Conservation (phyloP, 768 basidiomycete species). For the Macrolepiota dolichaula region DNA sequence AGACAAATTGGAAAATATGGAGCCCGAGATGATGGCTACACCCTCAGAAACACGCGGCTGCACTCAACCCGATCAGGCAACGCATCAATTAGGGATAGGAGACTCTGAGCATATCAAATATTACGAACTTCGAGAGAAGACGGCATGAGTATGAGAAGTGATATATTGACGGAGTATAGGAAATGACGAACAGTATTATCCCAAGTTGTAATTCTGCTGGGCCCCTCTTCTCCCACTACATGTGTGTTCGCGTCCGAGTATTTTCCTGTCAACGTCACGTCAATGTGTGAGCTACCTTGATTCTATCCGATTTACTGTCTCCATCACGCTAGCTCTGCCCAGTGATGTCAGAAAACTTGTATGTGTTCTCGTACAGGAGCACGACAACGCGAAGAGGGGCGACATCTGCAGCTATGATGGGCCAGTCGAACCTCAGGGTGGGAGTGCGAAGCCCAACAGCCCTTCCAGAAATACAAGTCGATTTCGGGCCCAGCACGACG, state of each 20-base stretch:
- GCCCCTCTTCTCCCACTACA: background rate
- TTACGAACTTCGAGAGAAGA: constrained; percentile 1
- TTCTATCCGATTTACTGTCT: background rate
- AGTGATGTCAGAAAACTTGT: background rate
- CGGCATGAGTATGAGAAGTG: constrained; percentile 7
- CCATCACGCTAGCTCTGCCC: background rate
- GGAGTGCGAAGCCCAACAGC: background rate
- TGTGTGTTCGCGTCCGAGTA: background rate
- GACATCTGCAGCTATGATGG: background rate
- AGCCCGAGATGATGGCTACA: background rate
- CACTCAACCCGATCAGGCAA: constrained; percentile 1
- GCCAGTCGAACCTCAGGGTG: background rate
- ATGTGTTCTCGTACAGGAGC: background rate
- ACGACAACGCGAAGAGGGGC: background rate
- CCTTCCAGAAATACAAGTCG: background rate
- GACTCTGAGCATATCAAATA: background rate
- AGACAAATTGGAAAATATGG: background rate
- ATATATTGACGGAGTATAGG: background rate
- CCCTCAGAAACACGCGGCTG: constrained; percentile 4
- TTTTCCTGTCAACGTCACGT: background rate
- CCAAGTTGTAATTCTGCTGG: background rate
- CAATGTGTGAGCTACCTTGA: background rate
- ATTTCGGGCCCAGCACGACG: background rate
- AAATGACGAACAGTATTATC: background rate
- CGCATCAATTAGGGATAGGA: background rate